A percentile compares a stretch with the other conserved stretches of the same genome.
phyloP scores from a whole-genome alignment of 2,329 filamentous ascomycete genomes.

The Venturia effusa region DNA sequence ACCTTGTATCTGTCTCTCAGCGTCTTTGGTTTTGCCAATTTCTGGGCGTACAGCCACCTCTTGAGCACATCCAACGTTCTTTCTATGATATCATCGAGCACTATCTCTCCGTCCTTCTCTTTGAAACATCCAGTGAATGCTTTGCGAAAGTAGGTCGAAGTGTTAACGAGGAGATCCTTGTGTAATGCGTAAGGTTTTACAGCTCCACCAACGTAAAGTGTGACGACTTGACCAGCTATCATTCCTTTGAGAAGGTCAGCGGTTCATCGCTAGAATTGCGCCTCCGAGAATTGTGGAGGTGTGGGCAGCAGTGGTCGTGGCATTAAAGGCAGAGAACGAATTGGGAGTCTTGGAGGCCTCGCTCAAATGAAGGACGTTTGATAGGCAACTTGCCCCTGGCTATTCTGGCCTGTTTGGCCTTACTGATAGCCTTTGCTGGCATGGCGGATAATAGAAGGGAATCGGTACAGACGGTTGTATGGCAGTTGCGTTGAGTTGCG shows the following conservation, averaged over 20 bases:
- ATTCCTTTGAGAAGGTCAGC: not conserved
- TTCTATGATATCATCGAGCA: constrained; percentile 1
- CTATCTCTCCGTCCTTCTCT: not conserved
- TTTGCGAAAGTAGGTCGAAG: constrained; percentile 7
- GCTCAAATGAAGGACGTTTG: not conserved
- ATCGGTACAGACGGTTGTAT: not conserved
- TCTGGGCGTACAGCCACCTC: not conserved
- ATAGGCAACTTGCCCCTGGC: not conserved
- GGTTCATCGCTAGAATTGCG: too few relatives aligned
- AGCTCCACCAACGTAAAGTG: not conserved
- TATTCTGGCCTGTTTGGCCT: not conserved
- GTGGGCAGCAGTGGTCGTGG: too few relatives aligned
- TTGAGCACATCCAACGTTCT: not conserved
- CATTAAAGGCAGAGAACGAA: too few relatives aligned
- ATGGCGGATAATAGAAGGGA: not conserved
- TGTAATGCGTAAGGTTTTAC: not conserved
- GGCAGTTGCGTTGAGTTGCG: not conserved
- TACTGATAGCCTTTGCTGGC: not conserved
- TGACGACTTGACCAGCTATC: not conserved
- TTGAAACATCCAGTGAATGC: constrained; percentile 7
- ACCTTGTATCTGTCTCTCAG: not conserved
- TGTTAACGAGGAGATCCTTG: constrained; percentile 8
- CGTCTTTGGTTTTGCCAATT: not conserved
- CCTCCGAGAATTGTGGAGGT: too few relatives aligned
- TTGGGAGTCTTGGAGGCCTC: not conserved